Evolutionary conservation across 1,284 basidiomycete genomes (phyloP).

Genomic region (Papiliotrema terrestris): DNA sequence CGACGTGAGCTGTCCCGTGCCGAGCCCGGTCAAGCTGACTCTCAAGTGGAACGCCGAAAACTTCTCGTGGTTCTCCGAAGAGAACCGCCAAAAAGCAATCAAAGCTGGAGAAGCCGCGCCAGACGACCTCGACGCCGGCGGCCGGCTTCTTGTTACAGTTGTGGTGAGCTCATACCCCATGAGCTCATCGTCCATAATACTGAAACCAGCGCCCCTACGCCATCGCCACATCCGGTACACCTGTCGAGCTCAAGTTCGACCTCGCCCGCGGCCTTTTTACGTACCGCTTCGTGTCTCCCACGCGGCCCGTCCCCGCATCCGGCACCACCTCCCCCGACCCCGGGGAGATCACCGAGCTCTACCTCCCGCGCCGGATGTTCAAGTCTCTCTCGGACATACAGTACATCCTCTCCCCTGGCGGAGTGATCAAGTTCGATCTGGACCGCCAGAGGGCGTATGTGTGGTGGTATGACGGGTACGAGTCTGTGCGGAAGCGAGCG

Average conservation of each 20-base stretch:
- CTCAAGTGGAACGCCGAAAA: constrained; percentile 86
- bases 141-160: constrained; percentile 68
- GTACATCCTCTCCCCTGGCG: constrained; percentile 25
- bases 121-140: constrained; percentile 72
- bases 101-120: constrained; percentile 35
- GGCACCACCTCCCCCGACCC: constrained; percentile 30
- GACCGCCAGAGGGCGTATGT: constrained; percentile 32
- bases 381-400: constrained; percentile 7
- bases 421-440: constrained; percentile 28
- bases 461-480: constrained; percentile 33
- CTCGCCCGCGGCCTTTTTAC: constrained; percentile 22
- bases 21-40: neutral
- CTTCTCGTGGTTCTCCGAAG: constrained; percentile 83
- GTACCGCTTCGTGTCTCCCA: constrained; percentile 28
- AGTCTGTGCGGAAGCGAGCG: neutral
- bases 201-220: constrained; percentile 45
- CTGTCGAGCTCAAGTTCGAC: constrained; percentile 34
- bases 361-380: constrained; percentile 56
- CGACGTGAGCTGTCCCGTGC: constrained; percentile 43
- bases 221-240: constrained; percentile 43
- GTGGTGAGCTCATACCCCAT: constrained; percentile 50
- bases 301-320: constrained; percentile 1
- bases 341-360: constrained; percentile 71
- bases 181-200: neutral
- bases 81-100: constrained; percentile 39